Base-by-base conservation (phyloP, 148 eudicot genomes). In the Rhododendron henanense region DNA sequence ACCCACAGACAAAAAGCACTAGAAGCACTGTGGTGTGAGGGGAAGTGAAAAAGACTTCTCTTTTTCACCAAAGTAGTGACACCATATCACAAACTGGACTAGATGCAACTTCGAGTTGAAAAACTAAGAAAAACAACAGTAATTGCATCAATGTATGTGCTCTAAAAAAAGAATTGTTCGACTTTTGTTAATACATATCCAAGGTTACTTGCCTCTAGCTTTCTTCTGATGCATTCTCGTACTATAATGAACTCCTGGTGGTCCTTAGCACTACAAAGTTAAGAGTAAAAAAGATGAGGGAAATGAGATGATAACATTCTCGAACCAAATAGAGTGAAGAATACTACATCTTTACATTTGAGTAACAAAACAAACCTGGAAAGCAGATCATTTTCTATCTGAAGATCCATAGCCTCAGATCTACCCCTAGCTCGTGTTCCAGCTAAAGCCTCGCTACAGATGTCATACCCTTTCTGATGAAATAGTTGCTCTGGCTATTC, bases 371-470 rank as follows among this genome's bases (percentile, higher is more conserved):
- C 39, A 83, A 87, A 97, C 99, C 98, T 95, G 81, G 98, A 93
- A 80, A 95, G 95, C 81, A 97, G 92, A 84, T 97, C 99, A 75
- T 91, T 88, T 87, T 90, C 98, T 87, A 93, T 95, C 89, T 93
- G 88, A 67, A 88, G 90, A 91, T 97, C 98, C 39, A 93, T 82
- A 71, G 91, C 88, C 87, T 88, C 87, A 74, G 98, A 92, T 87
- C 86, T 90, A 80, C 96, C 94, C 89, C 94, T 93, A 71, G 98
- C 95, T 89, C 99, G 92, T 57, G 99, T 97, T 90, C 94, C 99
- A 81, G 98, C 99, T 92, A 97, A 88, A 83, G 99, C 98, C 87
- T 97, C 99, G 88, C 98, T 97, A 83, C 82, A 91, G 85, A 97
- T 92, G 84, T 74, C 89, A 37, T 93, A 94, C 90, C 88, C 88